A percentile compares a stretch with the other conserved stretches of the same genome.
Evolutionary conservation across 306 rosid species (phyloP).

Genomic region (Comarum palustre): DNA sequence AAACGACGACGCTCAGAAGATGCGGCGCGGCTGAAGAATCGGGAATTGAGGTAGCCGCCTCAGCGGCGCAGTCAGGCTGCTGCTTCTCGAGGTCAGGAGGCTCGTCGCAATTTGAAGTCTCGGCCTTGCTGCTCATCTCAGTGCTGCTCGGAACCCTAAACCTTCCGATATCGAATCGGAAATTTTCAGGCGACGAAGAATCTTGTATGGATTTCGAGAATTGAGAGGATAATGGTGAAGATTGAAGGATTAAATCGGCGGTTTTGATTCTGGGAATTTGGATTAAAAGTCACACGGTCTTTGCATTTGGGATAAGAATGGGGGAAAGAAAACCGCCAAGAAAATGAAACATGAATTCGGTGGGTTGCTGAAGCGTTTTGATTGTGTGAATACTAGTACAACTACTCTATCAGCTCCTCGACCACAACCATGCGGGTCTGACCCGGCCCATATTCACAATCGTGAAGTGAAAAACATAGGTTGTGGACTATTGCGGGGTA

Average conservation of each 20-base stretch:
- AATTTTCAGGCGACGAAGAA: background rate
- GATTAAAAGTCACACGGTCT: background rate
- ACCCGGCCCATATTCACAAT: background rate
- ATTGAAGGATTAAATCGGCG: background rate
- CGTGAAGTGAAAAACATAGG: too few species aligned
- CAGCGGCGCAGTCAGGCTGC: background rate
- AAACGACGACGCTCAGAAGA: background rate
- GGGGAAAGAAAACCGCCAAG: background rate
- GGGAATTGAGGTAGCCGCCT: conserved; percentile 4
- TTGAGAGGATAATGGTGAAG: background rate
- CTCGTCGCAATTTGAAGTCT: conserved; percentile 1
- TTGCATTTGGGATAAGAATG: background rate
- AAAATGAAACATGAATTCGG: background rate
- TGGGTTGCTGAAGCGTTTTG: background rate
- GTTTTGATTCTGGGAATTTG: background rate
- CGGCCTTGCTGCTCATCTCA: background rate
- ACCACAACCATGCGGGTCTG: too few species aligned
- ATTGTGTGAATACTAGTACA: background rate
- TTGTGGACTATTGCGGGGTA: too few species aligned
- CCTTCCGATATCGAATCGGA: background rate
- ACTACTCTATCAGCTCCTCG: background rate
- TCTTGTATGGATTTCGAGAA: background rate
- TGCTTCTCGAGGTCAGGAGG: conserved; percentile 22
- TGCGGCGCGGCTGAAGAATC: background rate
- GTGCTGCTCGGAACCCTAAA: background rate